These are phyloP conservation scores for Dioscorea alata DNA, from an alignment of 106 monocot genomes.

Conservation along the genomic window DNA sequence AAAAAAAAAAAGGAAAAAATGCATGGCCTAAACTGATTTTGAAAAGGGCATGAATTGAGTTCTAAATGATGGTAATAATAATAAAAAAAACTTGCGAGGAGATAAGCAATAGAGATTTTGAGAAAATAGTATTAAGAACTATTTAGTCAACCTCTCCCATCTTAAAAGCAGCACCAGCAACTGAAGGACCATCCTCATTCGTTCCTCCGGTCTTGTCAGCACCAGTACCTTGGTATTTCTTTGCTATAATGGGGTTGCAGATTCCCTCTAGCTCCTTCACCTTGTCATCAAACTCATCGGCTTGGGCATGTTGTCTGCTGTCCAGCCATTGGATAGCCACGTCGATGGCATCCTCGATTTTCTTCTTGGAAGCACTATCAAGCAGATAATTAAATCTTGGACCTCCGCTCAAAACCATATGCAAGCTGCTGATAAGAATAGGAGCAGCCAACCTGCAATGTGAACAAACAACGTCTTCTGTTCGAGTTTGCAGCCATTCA, in stretches of 20 bases:
- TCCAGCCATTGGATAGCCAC: conserved; percentile 17
- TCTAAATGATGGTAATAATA: background rate
- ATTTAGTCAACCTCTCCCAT: background rate
- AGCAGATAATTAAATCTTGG: background rate
- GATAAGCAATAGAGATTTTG: too few species aligned
- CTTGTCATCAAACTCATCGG: too few species aligned
- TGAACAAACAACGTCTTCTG: conserved; percentile 34
- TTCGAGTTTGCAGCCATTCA: conserved; percentile 52
- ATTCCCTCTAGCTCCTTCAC: conserved; percentile 22
- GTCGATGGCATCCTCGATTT: conserved; percentile 19
- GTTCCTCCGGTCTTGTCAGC: background rate
- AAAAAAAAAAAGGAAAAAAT: too few species aligned
- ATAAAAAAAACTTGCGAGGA: too few species aligned
- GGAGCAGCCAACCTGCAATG: conserved; percentile 11
- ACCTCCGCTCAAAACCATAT: background rate
- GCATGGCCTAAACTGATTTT: background rate
- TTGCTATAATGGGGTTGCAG: conserved; percentile 1
- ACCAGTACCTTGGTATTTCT: background rate
- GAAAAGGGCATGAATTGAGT: background rate
- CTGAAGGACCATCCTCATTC: background rate
- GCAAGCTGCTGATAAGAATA: background rate
- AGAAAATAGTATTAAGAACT: background rate
- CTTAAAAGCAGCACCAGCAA: background rate
- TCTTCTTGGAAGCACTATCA: conserved; percentile 9
- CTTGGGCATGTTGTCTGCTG: conserved; percentile 14